phyloP scores from a whole-genome alignment of 345 rosid species.

The Conringia planisiliqua region DNA sequence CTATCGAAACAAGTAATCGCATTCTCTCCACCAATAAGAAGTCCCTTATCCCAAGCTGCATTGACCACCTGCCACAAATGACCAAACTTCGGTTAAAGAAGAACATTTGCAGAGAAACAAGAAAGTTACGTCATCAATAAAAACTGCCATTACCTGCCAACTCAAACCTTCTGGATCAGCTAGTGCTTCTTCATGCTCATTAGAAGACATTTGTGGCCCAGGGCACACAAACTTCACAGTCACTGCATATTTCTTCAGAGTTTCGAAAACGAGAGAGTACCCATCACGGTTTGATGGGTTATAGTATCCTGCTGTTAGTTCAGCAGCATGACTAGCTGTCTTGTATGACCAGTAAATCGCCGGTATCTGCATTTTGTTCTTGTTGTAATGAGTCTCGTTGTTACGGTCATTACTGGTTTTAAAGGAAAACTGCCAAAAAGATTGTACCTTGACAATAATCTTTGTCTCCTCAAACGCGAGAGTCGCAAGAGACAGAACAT shows the following conservation, averaged over 20 bases:
- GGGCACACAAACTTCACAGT: constrained; percentile 66
- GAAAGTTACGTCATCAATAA: background rate
- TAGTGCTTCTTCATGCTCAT: constrained; percentile 54
- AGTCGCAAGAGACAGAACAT: constrained; percentile 72
- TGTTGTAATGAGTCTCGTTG: background rate
- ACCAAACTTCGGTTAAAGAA: constrained; percentile 10
- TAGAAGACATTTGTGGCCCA: constrained; percentile 50
- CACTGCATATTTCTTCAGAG: constrained; percentile 65
- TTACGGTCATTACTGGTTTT: background rate
- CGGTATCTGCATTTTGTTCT: constrained; percentile 60
- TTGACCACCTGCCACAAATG: constrained; percentile 55
- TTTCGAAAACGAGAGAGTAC: constrained; percentile 65
- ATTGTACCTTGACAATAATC: constrained; percentile 68
- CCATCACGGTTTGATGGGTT: constrained; percentile 91
- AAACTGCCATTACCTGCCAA: constrained; percentile 72
- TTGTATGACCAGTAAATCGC: constrained; percentile 91
- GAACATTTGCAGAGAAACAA: background rate
- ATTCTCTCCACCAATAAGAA: constrained; percentile 70
- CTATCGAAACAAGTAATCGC: constrained; percentile 62
- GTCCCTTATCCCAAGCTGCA: constrained; percentile 83
- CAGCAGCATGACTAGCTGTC: constrained; percentile 89
- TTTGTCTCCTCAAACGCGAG: constrained; percentile 80
- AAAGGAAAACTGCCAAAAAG: background rate
- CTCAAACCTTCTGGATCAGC: constrained; percentile 84
- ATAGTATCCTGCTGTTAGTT: constrained; percentile 84